Percentiles rank a stretch among this genome's conserved stretches.
Evolutionary conservation across 1,284 basidiomycete genomes (phyloP).

Genomic region (Leccinum proximum): DNA sequence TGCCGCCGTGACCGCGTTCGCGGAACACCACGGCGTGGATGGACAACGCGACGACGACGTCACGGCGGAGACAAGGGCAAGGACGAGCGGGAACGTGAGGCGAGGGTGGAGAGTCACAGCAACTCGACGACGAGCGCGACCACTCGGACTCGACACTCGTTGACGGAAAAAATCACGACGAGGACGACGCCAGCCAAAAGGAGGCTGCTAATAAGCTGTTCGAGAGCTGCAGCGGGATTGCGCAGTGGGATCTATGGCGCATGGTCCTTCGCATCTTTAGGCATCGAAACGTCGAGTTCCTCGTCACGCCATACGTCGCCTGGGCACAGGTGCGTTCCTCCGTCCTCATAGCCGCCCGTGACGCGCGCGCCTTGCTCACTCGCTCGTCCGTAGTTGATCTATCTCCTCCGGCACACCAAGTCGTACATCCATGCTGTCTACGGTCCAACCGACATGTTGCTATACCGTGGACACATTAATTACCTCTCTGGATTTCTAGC

Average conservation of each 20-base stretch:
- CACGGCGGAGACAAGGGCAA: no score
- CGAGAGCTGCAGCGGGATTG: constrained; percentile 58
- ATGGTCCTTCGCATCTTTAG: constrained; percentile 92
- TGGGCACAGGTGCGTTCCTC: constrained; percentile 91
- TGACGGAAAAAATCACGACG: no score
- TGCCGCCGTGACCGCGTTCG: constrained; percentile 73
- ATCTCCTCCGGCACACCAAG: constrained; percentile 91
- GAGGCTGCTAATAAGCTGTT: constrained; percentile 87
- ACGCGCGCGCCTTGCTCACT: constrained; percentile 7
- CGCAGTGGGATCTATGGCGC: constrained; percentile 90
- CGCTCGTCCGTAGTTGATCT: constrained; percentile 68
- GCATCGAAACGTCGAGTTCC: constrained; percentile 94
- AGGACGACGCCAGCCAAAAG: no score
- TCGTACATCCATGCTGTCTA: constrained; percentile 95
- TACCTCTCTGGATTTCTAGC: constrained; percentile 70
- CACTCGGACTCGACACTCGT: no score
- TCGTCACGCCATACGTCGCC: constrained; percentile 93
- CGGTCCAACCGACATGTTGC: constrained; percentile 86
- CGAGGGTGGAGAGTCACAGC: no score
- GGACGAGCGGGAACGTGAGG: no score
- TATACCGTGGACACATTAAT: constrained; percentile 94
- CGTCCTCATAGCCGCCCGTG: neutral
- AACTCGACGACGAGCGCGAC: no score
- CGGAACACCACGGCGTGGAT: constrained; percentile 80
- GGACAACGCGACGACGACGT: no score